A percentile compares a stretch with the other conserved stretches of the same genome.
phyloP scores from a whole-genome alignment of 176 grass and related monocot genomes.

The Oryza brachyantha region DNA sequence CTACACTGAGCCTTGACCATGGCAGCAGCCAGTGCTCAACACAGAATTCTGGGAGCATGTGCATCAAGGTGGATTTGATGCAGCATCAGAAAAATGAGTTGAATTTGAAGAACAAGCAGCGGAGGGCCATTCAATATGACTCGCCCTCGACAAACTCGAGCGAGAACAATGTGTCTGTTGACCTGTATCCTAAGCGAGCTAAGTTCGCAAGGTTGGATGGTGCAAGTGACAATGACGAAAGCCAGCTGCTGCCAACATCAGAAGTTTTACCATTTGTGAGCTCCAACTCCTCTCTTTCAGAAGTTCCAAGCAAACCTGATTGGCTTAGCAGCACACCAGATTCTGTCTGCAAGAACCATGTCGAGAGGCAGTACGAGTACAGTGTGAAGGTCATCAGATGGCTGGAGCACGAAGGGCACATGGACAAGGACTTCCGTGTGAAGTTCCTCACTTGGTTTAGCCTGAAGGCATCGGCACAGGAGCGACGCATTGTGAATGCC shows the following conservation, averaged over 20 bases:
- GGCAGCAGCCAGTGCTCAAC: conserved; percentile 54
- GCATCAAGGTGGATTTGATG: conserved; percentile 35
- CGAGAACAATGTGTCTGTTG: conserved; percentile 60
- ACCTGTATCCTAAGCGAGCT: conserved; percentile 39
- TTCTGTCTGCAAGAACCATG: conserved; percentile 56
- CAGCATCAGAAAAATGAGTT: conserved; percentile 42
- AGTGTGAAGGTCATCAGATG: conserved; percentile 91
- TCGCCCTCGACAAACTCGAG: conserved; percentile 81
- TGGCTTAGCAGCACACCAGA: conserved; percentile 54
- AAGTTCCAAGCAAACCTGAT: conserved; percentile 54
- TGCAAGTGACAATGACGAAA: conserved; percentile 54
- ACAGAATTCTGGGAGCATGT: conserved; percentile 53
- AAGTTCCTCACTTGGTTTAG: conserved; percentile 98
- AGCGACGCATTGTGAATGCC: conserved; percentile 66
- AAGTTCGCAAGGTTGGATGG: conserved; percentile 49
- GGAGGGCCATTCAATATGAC: conserved; percentile 50
- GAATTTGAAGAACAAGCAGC: conserved; percentile 31
- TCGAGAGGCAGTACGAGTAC: conserved; percentile 76
- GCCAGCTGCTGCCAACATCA: conserved; percentile 47
- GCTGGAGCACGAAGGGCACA: conserved; percentile 73
- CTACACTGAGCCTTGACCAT: conserved; percentile 50
- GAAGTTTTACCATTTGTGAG: conserved; percentile 49
- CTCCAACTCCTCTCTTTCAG: conserved; percentile 48
- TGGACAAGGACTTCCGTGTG: conserved; percentile 72
- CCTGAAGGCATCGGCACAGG: conserved; percentile 79